These are phyloP conservation scores for Thielaviopsis euricoi DNA, from an alignment of 2,329 filamentous ascomycete species.

Conservation along the genomic window DNA sequence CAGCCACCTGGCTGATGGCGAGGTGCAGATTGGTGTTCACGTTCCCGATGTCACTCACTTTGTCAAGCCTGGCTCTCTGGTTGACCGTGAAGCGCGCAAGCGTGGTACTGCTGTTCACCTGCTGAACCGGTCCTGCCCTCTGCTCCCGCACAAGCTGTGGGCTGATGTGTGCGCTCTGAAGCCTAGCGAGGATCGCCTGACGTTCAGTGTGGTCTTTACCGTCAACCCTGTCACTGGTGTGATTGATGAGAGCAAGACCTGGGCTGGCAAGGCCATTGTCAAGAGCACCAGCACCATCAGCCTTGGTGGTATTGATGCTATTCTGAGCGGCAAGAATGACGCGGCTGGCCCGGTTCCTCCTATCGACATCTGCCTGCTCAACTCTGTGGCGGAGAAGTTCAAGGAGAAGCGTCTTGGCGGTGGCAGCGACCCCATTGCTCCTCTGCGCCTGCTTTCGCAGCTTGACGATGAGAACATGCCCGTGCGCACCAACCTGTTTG, in stretches of 20 bases:
- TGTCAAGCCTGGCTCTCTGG: constrained; percentile 86
- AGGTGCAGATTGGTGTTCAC: constrained; percentile 87
- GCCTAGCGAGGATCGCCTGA: constrained; percentile 76
- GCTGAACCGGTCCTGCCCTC: constrained; percentile 71
- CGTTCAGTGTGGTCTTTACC: constrained; percentile 84
- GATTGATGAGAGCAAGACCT: constrained; percentile 71
- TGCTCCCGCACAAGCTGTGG: constrained; percentile 75
- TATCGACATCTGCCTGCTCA: constrained; percentile 67
- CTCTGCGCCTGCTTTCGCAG: constrained; percentile 79
- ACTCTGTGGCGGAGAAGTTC: constrained; percentile 75
- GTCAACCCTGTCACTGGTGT: constrained; percentile 66
- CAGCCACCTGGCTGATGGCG: constrained; percentile 66
- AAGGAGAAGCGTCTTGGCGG: constrained; percentile 73
- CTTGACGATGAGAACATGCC: constrained; percentile 96
- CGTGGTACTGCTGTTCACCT: constrained; percentile 91
- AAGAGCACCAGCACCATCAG: constrained; percentile 78
- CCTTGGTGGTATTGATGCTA: constrained; percentile 71
- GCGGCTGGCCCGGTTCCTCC: constrained; percentile 34
- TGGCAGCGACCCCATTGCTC: constrained; percentile 61
- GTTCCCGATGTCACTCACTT: constrained; percentile 93
- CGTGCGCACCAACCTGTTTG: constrained; percentile 90
- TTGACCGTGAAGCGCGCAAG: constrained; percentile 96
- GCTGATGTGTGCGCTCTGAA: constrained; percentile 75
- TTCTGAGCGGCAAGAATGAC: constrained; percentile 53
- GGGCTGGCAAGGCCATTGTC: constrained; percentile 86